Conservation (phyloP, 768 basidiomycete genomes). For the Candolleomyces aberdarensis region DNA sequence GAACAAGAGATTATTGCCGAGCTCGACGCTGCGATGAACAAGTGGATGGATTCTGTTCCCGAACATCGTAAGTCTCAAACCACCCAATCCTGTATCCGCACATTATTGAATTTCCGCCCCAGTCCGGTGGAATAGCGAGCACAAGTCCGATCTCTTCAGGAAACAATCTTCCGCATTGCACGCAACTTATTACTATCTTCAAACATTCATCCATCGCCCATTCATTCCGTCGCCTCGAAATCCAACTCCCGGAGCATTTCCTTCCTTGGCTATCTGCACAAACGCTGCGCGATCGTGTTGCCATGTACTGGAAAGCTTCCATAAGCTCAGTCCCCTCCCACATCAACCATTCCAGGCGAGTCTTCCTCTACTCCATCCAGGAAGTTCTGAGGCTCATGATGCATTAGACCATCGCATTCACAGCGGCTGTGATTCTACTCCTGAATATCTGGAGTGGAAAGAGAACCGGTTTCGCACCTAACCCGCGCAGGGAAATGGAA, state of each 20-base stretch:
- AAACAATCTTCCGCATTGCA: conserved; percentile 57
- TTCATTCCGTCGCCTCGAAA: conserved; percentile 69
- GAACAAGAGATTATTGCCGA: conserved; percentile 67
- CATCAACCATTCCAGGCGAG: conserved; percentile 36
- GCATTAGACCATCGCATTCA: conserved; percentile 32
- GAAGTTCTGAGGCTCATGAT: background rate
- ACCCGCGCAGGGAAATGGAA: conserved; percentile 50
- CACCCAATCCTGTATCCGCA: conserved; percentile 10
- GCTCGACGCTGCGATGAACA: conserved; percentile 71
- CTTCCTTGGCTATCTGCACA: conserved; percentile 79
- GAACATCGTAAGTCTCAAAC: conserved; percentile 36
- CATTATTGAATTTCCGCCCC: conserved; percentile 31
- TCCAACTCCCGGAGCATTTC: conserved; percentile 37
- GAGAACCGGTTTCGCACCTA: conserved; percentile 40
- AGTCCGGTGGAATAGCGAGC: conserved; percentile 46
- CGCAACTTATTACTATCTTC: conserved; percentile 43
- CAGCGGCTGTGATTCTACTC: conserved; percentile 52
- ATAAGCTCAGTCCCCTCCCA: conserved; percentile 30
- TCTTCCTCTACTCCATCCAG: background rate
- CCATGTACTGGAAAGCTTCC: conserved; percentile 60
- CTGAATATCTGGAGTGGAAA: conserved; percentile 66
- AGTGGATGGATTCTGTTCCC: conserved; percentile 75
- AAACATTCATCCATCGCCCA: conserved; percentile 76
- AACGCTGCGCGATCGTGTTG: conserved; percentile 77
- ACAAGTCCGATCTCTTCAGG: conserved; percentile 37